Percentiles rank a stretch among this genome's conserved stretches.
phyloP scores from a whole-genome alignment of 2,329 filamentous ascomycete species.

The Diplodia mutila region DNA sequence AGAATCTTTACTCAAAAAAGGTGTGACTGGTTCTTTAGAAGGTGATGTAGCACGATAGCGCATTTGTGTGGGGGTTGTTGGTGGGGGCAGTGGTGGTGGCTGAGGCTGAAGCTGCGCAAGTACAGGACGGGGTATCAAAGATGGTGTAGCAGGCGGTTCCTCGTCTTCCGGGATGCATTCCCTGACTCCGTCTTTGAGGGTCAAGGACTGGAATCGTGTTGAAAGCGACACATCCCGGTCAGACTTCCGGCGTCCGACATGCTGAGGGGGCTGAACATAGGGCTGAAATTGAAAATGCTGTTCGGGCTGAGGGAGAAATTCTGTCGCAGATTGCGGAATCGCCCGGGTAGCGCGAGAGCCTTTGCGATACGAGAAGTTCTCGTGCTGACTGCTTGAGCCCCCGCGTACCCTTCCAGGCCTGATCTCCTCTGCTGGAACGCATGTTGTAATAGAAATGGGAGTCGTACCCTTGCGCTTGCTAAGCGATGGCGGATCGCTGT shows the following conservation, averaged over 20 bases:
- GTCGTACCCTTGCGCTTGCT: slow-evolving; percentile 51
- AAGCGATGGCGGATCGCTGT: slow-evolving; percentile 38
- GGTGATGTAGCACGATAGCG: slow-evolving; percentile 9
- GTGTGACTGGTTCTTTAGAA: slow-evolving; percentile 27
- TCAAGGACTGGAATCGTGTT: slow-evolving; percentile 17
- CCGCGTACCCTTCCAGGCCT: background rate
- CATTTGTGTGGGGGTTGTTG: background rate
- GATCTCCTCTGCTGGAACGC: background rate
- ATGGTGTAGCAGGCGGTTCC: slow-evolving; percentile 23
- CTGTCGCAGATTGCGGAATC: background rate
- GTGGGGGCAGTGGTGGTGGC: background rate
- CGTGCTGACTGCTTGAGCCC: background rate
- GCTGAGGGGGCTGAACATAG: slow-evolving; percentile 4
- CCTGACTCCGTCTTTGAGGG: background rate
- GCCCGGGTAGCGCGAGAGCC: background rate
- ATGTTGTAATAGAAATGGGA: slow-evolving; percentile 45
- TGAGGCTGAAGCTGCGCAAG: slow-evolving; percentile 28
- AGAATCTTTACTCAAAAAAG: slow-evolving; percentile 74
- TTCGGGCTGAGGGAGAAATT: background rate
- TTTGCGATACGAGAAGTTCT: background rate
- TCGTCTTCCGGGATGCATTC: slow-evolving; percentile 23
- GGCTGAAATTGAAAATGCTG: slow-evolving; percentile 3
- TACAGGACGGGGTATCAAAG: slow-evolving; percentile 24
- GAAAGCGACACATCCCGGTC: slow-evolving; percentile 17
- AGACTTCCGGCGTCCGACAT: background rate